A percentile compares a stretch with the other conserved stretches of the same genome.
Conservation (phyloP, 345 rosid genomes). For the Syzygium aqueum region DNA sequence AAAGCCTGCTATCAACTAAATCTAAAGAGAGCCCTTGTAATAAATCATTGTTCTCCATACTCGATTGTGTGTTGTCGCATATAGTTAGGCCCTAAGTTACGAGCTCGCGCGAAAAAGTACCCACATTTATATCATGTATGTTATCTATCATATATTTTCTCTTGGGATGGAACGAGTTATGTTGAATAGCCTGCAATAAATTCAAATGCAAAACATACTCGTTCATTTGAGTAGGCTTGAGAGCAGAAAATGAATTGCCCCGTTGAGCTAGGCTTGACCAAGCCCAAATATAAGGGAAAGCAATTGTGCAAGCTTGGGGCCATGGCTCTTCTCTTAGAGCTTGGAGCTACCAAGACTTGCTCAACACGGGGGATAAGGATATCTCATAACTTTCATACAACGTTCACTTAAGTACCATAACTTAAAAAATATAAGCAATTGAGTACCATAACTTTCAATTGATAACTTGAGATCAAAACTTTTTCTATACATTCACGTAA, state of each 20-base stretch:
- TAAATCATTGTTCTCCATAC: background rate
- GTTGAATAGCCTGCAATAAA: rapidly evolving
- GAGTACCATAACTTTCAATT: too few relatives aligned
- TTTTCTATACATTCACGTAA: too few relatives aligned
- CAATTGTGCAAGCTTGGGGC: background rate
- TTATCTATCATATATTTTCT: background rate
- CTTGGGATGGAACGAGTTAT: rapidly evolving
- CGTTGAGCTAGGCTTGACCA: rapidly evolving
- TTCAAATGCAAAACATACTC: background rate
- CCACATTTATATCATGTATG: rapidly evolving
- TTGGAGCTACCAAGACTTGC: background rate
- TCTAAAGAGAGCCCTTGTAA: background rate
- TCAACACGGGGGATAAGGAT: too few relatives aligned
- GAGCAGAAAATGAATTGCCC: rapidly evolving
- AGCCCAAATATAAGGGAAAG: background rate
- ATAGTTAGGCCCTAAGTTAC: rapidly evolving
- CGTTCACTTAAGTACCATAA: too few relatives aligned
- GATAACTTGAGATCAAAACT: too few relatives aligned
- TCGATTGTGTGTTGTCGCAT: background rate
- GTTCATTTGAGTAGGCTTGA: background rate
- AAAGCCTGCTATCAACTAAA: rapidly evolving
- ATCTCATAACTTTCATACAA: too few relatives aligned
- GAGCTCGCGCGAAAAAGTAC: rapidly evolving
- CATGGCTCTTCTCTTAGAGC: background rate
- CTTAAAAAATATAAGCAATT: too few relatives aligned